phyloP scores from a whole-genome alignment of 192 early-diverging fungal species.

The Pilaira anomala region DNA sequence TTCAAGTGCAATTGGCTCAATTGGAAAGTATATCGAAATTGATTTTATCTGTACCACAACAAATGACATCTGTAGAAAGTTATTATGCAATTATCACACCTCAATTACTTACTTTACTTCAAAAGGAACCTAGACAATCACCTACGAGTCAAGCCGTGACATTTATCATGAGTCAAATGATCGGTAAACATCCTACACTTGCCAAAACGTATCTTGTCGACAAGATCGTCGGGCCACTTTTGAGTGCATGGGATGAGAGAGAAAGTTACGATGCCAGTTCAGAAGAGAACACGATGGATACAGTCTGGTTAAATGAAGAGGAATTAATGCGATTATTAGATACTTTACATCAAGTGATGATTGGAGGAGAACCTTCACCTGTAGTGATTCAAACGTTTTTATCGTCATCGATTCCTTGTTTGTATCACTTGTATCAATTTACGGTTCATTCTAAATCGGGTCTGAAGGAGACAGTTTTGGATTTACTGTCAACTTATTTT shows the following conservation, averaged over 20 bases:
- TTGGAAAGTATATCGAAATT: conserved; percentile 57
- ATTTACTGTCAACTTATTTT: conserved; percentile 47
- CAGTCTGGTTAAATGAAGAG: conserved; percentile 37
- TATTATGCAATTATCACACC: conserved; percentile 52
- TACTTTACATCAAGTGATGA: conserved; percentile 52
- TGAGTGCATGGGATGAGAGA: conserved; percentile 33
- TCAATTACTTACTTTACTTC: conserved; percentile 38
- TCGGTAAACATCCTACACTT: conserved; percentile 47
- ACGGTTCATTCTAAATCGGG: conserved; percentile 39
- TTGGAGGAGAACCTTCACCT: conserved; percentile 59
- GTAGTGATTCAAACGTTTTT: conserved; percentile 55
- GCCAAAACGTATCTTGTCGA: conserved; percentile 50
- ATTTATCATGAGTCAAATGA: conserved; percentile 50
- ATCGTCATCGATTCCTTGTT: conserved; percentile 43
- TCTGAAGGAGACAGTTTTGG: conserved; percentile 42
- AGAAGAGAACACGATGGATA: conserved; percentile 30
- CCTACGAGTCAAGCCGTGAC: conserved; percentile 39
- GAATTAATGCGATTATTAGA: conserved; percentile 44
- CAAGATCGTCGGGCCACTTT: conserved; percentile 38
- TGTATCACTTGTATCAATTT: conserved; percentile 59
- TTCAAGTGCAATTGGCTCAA: conserved; percentile 47
- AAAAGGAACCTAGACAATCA: conserved; percentile 11
- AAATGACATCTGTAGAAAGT: conserved; percentile 53
- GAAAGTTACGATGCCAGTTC: conserved; percentile 10
- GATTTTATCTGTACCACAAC: conserved; percentile 55